Evolutionary conservation across 306 rosid species (phyloP).

Genomic region (Dicorynia guianensis): DNA sequence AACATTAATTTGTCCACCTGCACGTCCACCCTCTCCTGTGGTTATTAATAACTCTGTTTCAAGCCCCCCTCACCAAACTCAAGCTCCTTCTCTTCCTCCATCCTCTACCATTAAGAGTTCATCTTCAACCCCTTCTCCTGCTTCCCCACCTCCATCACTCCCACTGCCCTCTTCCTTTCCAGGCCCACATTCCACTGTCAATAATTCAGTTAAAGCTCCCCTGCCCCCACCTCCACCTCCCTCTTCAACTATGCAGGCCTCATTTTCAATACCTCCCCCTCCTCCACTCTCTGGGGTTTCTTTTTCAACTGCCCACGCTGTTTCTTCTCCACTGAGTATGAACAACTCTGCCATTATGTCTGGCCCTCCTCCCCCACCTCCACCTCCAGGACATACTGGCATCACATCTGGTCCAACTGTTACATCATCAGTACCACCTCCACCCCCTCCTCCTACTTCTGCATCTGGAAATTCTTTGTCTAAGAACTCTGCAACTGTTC

Average conservation of each 20-base stretch:
- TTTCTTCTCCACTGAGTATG: constrained; percentile 26
- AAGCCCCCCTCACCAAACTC: constrained; percentile 19
- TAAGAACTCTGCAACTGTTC: constrained; percentile 46
- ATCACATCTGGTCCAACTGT: constrained; percentile 43
- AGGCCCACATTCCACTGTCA: constrained; percentile 22
- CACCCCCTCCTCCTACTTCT: constrained; percentile 70
- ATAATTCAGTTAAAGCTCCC: constrained; percentile 39
- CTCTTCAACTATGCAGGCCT: constrained; percentile 34
- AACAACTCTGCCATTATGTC: constrained; percentile 15
- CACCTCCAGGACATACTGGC: constrained; percentile 47
- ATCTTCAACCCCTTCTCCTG: constrained; percentile 34
- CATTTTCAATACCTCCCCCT: constrained; percentile 49
- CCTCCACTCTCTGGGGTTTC: constrained; percentile 42
- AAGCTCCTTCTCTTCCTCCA: constrained; percentile 15
- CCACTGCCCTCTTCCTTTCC: too few species aligned
- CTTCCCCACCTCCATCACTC: constrained; percentile 25
- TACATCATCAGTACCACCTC: constrained; percentile 58
- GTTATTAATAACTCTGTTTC: constrained; percentile 32
- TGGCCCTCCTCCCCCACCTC: constrained; percentile 74
- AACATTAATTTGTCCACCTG: constrained; percentile 34
- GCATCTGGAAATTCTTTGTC: constrained; percentile 39
- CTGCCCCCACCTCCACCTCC: constrained; percentile 42
- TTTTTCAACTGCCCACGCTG: constrained; percentile 13
- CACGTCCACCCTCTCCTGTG: constrained; percentile 39
- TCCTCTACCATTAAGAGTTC: constrained; percentile 16